Evolutionary conservation across 352 stramenopile species (phyloP).

Genomic region (Globisporangium paroecandrum): DNA sequence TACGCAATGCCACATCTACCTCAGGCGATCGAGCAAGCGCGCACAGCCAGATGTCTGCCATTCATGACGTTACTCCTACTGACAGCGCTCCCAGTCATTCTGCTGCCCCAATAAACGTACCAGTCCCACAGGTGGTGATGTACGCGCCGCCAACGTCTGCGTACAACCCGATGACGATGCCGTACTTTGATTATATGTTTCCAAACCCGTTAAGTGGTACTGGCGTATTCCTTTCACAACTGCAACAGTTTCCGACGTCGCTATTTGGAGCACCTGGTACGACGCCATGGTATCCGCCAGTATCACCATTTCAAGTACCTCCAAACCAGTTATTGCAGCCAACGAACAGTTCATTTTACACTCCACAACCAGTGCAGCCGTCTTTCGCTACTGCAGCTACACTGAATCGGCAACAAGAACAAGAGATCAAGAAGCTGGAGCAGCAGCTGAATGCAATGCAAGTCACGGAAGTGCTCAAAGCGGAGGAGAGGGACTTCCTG

Average conservation of each 20-base stretch:
- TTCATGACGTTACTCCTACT: background rate
- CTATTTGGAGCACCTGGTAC: background rate
- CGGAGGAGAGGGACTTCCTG: constrained; percentile 16
- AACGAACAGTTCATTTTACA: background rate
- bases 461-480: constrained; percentile 2
- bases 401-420: constrained; percentile 13
- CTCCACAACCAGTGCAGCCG: background rate
- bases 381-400: background rate
- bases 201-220: background rate
- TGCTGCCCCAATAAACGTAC: background rate
- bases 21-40: background rate
- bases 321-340: background rate
- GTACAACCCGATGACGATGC: background rate
- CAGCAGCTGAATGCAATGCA: constrained; percentile 14
- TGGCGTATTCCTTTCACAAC: background rate
- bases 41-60: too few relatives aligned
- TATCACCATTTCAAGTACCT: background rate
- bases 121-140: background rate
- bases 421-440: constrained; percentile 17
- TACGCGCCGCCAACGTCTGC: background rate
- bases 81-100: background rate
- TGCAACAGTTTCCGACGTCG: background rate
- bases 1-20: background rate
- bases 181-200: constrained; percentile 6
- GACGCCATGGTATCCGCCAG: background rate